Conservation (phyloP, 2,329 filamentous ascomycete genomes). For the Colletotrichum noveboracense region DNA sequence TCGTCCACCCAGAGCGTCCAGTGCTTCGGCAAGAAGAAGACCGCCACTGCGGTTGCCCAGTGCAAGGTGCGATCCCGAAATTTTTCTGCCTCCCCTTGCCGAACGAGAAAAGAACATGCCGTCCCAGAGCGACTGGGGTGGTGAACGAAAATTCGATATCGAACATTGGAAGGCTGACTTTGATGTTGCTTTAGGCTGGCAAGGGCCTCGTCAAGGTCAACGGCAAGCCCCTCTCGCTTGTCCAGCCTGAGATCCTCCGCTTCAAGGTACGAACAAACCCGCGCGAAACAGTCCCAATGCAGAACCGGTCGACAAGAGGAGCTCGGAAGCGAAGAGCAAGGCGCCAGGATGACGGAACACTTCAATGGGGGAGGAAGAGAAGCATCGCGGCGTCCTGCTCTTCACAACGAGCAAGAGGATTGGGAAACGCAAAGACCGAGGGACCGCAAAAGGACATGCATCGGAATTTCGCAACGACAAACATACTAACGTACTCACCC, state of each 20-base stretch:
- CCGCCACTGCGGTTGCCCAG: constrained; percentile 87
- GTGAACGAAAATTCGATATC: neutral
- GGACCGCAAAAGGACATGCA: neutral
- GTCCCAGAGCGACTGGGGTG: neutral
- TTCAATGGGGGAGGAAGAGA: neutral
- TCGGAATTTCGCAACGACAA: neutral
- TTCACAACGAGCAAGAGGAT: neutral
- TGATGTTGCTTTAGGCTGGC: constrained; percentile 39
- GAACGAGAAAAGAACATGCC: neutral
- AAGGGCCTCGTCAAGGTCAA: constrained; percentile 96
- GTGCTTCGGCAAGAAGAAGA: constrained; percentile 99
- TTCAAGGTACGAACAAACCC: constrained; percentile 77
- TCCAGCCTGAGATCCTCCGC: constrained; percentile 95
- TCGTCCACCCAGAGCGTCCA: constrained; percentile 83
- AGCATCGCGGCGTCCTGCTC: neutral
- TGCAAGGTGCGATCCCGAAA: constrained; percentile 45
- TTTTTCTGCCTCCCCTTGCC: neutral
- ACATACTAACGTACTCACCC: neutral
- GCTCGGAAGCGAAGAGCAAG: neutral
- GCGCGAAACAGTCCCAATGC: neutral
- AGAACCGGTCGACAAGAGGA: constrained; percentile 9
- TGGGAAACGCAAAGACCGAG: neutral
- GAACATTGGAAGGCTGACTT: constrained; percentile 32
- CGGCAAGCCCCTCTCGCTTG: constrained; percentile 91
- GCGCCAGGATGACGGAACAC: neutral